Evolutionary conservation across 495 filamentous ascomycete genomes (phyloP), one percentile per base, ranked within the genome.

Genomic region (Podospora pseudoanserina): DNA sequence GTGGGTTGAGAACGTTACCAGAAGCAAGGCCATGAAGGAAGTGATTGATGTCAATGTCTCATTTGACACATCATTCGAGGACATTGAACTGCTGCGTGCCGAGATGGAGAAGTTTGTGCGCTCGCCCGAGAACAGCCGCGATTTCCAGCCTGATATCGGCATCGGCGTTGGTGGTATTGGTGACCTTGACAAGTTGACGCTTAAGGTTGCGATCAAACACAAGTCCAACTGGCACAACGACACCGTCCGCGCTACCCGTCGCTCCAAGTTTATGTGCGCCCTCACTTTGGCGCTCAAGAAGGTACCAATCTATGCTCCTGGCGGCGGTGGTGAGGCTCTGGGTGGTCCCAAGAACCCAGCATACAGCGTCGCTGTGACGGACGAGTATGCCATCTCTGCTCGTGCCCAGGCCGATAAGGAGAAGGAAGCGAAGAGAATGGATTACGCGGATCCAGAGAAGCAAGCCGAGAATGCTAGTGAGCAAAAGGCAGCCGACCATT

Each of bases 191-290:
- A 95, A 96, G 77, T 82, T 99, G 30, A 86, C 90, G 72, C 85
- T 99, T 49, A 88, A 87, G 68, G 85, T 95, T 53, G 90, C 91
- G 69, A 92, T 97, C 73, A 88, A 88, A 67, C 93, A 97, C 83
- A 97, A 97, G 81, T 90, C 90, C 69, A 99, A 98, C 81, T 99
- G 95, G 95, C 88, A 94, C 59, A 97, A 96, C 76, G 94, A 97
- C 68, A 85, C 87, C 32, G 83, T 98, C 54, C 89, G 94, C 26
- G 87, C 90, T 26, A 85, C 91, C 18, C 89, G 95, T 56, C 90
- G 94, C 65, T 95, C 91, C 73, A 97, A 96, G 78, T 97, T 99
- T 81, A 95, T 98, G 88, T 97, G 93, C 73, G 95, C 95, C 3
- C 84, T 99, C 55, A 89, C 96, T 6, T 80, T 93, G 11, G 94